Conservation (phyloP, 202 grass and related monocot genomes). For the Carex sylvatica region DNA sequence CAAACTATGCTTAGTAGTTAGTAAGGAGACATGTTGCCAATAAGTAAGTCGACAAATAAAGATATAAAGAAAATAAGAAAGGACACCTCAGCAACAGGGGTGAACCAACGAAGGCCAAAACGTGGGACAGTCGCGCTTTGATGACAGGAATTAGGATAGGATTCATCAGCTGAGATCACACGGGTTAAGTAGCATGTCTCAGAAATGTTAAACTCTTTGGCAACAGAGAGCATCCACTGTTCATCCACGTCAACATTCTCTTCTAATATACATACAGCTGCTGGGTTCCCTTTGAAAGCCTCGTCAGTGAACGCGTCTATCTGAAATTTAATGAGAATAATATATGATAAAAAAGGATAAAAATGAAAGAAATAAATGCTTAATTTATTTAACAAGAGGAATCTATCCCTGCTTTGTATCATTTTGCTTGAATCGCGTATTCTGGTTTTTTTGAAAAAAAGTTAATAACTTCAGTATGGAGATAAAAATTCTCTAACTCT, state of each 20-base stretch:
- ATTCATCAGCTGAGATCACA: background rate
- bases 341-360: background rate
- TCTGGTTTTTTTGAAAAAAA: too few relatives aligned
- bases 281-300: conserved; percentile 86
- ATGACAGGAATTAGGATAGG: background rate
- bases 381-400: too few relatives aligned
- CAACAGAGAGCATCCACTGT: conserved; percentile 71
- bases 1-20: background rate
- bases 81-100: conserved; percentile 56
- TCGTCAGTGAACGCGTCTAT: conserved; percentile 63
- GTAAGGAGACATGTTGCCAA: background rate
- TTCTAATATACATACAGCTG: conserved; percentile 66
- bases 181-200: conserved; percentile 48
- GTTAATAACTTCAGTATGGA: background rate
- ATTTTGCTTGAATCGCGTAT: too few relatives aligned
- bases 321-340: conserved; percentile 30
- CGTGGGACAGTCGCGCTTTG: conserved; percentile 6
- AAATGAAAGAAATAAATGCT: too few relatives aligned
- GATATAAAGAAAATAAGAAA: too few relatives aligned
- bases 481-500: background rate
- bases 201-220: conserved; percentile 74
- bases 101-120: conserved; percentile 87
- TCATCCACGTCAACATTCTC: conserved; percentile 35
- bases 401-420: too few relatives aligned
- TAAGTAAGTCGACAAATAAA: background rate